Evolutionary conservation across 176 grass and related monocot genomes (phyloP).

Genomic region (Rhynchospora pubera): DNA sequence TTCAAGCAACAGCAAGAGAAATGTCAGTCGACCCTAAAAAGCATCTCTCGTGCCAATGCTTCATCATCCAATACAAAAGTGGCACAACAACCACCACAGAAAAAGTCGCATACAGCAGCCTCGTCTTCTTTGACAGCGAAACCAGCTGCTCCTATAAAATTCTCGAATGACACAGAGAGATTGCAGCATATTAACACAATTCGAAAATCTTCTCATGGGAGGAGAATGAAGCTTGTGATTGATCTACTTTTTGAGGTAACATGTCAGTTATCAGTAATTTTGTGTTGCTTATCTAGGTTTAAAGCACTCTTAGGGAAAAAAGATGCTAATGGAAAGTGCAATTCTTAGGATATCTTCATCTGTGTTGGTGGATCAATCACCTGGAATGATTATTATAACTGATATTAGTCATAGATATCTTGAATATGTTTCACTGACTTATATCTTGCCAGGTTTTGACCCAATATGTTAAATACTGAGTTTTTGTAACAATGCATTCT

Average conservation of each 20-base stretch:
- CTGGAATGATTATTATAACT: not conserved
- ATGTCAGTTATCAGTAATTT: not conserved
- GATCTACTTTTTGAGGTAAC: slow-evolving; percentile 77
- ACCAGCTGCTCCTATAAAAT: slow-evolving; percentile 42
- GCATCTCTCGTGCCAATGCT: slow-evolving; percentile 42
- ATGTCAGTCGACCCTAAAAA: slow-evolving; percentile 62
- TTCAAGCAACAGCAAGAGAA: slow-evolving; percentile 88
- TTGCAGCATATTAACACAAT: slow-evolving; percentile 73
- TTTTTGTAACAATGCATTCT: not conserved
- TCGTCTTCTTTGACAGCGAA: slow-evolving; percentile 34
- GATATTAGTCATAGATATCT: not conserved
- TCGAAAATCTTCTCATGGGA: slow-evolving; percentile 70
- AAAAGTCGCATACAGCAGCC: slow-evolving; percentile 17
- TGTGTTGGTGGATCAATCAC: not conserved
- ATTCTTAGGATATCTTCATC: too few relatives aligned
- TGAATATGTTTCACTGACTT: not conserved
- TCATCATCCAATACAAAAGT: slow-evolving; percentile 42
- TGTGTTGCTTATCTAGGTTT: not conserved
- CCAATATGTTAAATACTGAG: not conserved
- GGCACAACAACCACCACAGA: slow-evolving; percentile 31
- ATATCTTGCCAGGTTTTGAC: not conserved
- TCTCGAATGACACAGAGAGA: slow-evolving; percentile 89
- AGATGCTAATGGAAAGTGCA: not conserved
- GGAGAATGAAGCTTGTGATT: slow-evolving; percentile 78
- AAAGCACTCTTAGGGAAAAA: not conserved